Evolutionary conservation across 2,329 filamentous ascomycete genomes (phyloP).

Genomic region (Didymosphaeria variabile): DNA sequence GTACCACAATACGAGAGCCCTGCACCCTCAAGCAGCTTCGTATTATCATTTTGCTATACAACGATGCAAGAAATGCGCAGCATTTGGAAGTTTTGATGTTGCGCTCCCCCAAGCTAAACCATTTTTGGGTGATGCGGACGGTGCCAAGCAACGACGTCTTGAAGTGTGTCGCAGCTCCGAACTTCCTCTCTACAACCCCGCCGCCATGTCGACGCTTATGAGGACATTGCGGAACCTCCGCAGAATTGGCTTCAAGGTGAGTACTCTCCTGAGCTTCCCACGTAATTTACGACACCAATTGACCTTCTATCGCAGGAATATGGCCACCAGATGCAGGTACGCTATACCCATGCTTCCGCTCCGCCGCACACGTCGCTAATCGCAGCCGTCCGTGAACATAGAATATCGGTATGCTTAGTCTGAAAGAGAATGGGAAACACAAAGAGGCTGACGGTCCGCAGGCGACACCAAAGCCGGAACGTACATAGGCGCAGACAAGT

Average conservation of each 20-base stretch:
- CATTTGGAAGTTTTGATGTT: conserved; percentile 39
- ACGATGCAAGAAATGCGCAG: conserved; percentile 4
- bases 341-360: conserved; percentile 47
- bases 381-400: conserved; percentile 32
- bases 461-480: conserved; percentile 96
- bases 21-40: conserved; percentile 39
- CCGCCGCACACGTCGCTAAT: conserved; percentile 36
- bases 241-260: conserved; percentile 86
- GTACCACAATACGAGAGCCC: conserved; percentile 28
- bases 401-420: conserved; percentile 48
- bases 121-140: neutral
- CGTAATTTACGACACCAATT: conserved; percentile 41
- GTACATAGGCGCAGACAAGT: conserved; percentile 84
- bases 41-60: conserved; percentile 43
- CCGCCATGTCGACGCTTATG: conserved; percentile 87
- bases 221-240: conserved; percentile 88
- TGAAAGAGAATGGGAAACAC: neutral
- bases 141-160: conserved; percentile 19
- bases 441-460: conserved; percentile 53
- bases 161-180: conserved; percentile 34
- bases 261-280: conserved; percentile 28
- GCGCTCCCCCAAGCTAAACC: conserved; percentile 24
- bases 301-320: conserved; percentile 70
- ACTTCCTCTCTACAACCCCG: conserved; percentile 31
- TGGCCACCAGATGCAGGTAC: conserved; percentile 91